phyloP scores from a whole-genome alignment of 75 land plant species.

The Pinus tabuliformis region DNA sequence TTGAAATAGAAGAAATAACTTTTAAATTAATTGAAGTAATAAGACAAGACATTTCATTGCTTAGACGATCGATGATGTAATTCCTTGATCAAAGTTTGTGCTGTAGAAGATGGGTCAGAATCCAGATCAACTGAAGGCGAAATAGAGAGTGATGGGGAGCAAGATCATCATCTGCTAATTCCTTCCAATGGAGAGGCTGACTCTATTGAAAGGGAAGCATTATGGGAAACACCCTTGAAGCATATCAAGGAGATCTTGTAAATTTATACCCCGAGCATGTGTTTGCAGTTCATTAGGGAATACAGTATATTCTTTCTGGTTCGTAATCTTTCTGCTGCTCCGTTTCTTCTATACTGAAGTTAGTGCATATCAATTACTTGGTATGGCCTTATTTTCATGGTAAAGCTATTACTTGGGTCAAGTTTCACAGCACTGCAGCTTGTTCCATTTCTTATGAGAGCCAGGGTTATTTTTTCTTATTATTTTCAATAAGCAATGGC shows the following conservation, averaged over 20 bases:
- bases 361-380: too few species aligned
- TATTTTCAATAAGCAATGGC: too few species aligned
- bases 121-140: neutral
- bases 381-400: too few species aligned
- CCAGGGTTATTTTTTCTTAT: too few species aligned
- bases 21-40: neutral
- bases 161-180: conserved; percentile 8
- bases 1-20: neutral
- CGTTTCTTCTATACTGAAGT: too few species aligned
- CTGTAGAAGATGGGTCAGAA: conserved; percentile 9
- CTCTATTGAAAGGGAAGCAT: neutral
- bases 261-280: too few species aligned
- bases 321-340: too few species aligned
- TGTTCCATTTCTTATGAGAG: too few species aligned
- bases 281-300: too few species aligned
- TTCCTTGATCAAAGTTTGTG: neutral
- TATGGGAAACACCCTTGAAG: neutral
- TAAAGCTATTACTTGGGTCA: too few species aligned
- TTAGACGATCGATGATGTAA: neutral
- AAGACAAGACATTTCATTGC: neutral
- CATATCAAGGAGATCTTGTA: conserved; percentile 6
- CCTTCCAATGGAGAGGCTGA: neutral
- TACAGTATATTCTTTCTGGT: too few species aligned
- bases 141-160: conserved; percentile 11
- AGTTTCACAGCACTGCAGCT: too few species aligned